Conservation (phyloP, 2,329 filamentous ascomycete species). For the Pseudovirgaria hyperparasitica region DNA sequence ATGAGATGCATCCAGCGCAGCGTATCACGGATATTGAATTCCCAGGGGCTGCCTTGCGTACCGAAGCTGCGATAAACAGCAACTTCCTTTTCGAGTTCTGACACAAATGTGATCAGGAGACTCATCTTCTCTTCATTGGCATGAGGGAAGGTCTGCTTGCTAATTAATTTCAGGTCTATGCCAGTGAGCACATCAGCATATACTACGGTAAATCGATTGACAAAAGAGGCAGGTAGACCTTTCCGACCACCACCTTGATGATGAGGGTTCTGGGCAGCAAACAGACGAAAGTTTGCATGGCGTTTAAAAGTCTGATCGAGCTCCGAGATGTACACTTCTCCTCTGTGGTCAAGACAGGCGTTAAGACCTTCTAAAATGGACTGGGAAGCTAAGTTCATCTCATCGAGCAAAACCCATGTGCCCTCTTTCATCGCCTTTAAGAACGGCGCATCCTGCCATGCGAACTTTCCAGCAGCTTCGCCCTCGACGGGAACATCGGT, state of each 20-base stretch:
- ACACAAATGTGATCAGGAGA: conserved; percentile 68
- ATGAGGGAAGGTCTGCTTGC: conserved; percentile 59
- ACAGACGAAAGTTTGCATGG: conserved; percentile 83
- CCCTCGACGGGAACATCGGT: conserved; percentile 93
- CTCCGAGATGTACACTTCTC: conserved; percentile 90
- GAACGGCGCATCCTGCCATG: conserved; percentile 92
- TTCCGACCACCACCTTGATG: conserved; percentile 94
- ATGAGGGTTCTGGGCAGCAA: conserved; percentile 95
- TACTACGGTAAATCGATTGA: conserved; percentile 95
- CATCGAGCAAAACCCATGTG: conserved; percentile 91
- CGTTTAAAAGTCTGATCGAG: conserved; percentile 87
- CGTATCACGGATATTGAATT: conserved; percentile 86
- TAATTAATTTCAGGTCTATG: conserved; percentile 73
- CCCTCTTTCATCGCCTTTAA: conserved; percentile 92
- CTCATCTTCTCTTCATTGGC: conserved; percentile 47
- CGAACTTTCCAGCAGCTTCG: conserved; percentile 79
- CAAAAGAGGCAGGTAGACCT: conserved; percentile 86
- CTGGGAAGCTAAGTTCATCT: conserved; percentile 98
- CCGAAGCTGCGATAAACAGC: conserved; percentile 43
- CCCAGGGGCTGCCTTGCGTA: conserved; percentile 65
- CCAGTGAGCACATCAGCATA: conserved; percentile 84
- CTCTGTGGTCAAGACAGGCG: conserved; percentile 89
- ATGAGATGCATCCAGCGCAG: conserved; percentile 74
- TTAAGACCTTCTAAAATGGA: conserved; percentile 94
- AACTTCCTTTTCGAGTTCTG: conserved; percentile 61